Evolutionary conservation across 352 stramenopile species (phyloP).

Genomic region (Phytopythium montanum): DNA sequence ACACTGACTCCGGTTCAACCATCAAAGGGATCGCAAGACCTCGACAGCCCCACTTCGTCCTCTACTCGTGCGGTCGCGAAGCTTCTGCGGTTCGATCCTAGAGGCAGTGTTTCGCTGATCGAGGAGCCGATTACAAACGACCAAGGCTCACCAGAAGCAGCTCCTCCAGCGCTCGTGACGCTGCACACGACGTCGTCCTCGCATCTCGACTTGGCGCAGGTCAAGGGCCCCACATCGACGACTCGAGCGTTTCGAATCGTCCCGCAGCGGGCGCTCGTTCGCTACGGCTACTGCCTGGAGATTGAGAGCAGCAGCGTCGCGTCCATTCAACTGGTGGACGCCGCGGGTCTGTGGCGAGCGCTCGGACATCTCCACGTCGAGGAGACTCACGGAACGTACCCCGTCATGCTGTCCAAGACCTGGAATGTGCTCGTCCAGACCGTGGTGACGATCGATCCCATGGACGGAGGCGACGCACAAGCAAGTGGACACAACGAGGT

Average conservation of each 20-base stretch:
- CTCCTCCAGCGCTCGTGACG: conserved; percentile 22
- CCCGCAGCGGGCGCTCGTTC: conserved; percentile 29
- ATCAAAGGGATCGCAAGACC: conserved; percentile 9
- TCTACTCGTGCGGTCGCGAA: conserved; percentile 12
- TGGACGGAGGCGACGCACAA: not conserved
- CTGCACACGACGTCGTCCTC: conserved; percentile 36
- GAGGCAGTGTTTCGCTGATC: conserved; percentile 44
- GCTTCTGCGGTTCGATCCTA: conserved; percentile 33
- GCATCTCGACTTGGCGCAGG: conserved; percentile 20
- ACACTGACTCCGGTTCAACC: conserved; percentile 34
- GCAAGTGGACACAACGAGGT: conserved; percentile 7
- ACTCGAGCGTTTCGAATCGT: conserved; percentile 42
- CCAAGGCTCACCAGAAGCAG: conserved; percentile 3
- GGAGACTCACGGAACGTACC: conserved; percentile 41
- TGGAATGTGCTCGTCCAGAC: conserved; percentile 72
- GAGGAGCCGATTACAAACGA: conserved; percentile 22
- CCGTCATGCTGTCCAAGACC: conserved; percentile 31
- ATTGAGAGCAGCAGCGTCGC: conserved; percentile 22
- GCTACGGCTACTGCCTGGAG: conserved; percentile 57
- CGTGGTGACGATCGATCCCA: conserved; percentile 6
- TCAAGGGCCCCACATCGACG: not conserved
- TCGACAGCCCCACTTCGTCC: conserved; percentile 9
- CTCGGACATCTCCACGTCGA: conserved; percentile 38
- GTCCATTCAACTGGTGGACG: conserved; percentile 1
- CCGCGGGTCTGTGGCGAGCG: conserved; percentile 30